A percentile compares a stretch with the other conserved stretches of the same genome.
These are phyloP conservation scores for Osmanthus fragrans DNA, from an alignment of 257 asterid species.

Conservation along the genomic window DNA sequence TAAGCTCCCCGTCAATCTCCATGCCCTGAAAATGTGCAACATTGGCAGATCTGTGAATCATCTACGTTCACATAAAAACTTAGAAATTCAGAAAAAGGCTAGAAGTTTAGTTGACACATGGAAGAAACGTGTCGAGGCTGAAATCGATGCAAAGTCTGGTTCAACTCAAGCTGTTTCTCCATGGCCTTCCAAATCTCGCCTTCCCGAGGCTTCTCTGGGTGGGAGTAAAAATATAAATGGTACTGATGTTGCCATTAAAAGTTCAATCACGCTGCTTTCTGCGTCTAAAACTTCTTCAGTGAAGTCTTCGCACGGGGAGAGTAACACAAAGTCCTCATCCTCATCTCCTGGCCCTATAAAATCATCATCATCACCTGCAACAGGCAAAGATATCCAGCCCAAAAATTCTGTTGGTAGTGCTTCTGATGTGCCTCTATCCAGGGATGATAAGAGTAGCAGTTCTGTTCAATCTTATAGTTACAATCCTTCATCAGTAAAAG, in stretches of 20 bases:
- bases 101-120: conserved; percentile 60
- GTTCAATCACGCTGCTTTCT: conserved; percentile 39
- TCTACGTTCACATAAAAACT: conserved; percentile 51
- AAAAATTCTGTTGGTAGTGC: conserved; percentile 33
- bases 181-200: conserved; percentile 46
- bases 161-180: conserved; percentile 36
- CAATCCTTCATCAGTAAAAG: conserved; percentile 35
- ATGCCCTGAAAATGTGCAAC: conserved; percentile 57
- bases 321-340: conserved; percentile 35
- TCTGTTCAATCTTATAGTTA: conserved; percentile 45
- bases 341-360: conserved; percentile 42
- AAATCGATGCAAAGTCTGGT: conserved; percentile 51
- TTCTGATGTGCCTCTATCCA: conserved; percentile 34
- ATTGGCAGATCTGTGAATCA: conserved; percentile 64
- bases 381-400: conserved; percentile 45
- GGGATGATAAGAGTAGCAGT: conserved; percentile 51
- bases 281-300: conserved; percentile 35
- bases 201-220: conserved; percentile 36
- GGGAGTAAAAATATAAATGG: conserved; percentile 38
- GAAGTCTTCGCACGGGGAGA: conserved; percentile 45
- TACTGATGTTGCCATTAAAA: conserved; percentile 43
- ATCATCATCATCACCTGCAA: conserved; percentile 36
- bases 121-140: conserved; percentile 70
- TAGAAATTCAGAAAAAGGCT: conserved; percentile 58
- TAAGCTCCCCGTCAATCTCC: conserved; percentile 57